Conservation (phyloP, 108 stramenopile species). For the Conticribra weissflogii region DNA sequence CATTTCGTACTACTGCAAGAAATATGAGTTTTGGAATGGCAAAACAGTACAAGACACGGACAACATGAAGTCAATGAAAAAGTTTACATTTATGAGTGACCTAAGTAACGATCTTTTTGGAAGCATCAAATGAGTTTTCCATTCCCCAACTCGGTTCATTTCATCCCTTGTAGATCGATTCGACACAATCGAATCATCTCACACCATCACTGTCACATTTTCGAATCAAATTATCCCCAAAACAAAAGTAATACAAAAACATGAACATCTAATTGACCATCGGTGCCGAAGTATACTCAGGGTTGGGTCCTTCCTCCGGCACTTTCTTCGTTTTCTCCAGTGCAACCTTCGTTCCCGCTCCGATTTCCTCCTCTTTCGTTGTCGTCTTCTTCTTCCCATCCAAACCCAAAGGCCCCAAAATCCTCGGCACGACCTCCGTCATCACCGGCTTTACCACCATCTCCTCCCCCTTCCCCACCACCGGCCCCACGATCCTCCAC, state of each 20-base stretch:
- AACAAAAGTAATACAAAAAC: neutral
- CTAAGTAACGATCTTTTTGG: too few relatives aligned
- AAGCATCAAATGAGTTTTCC: too few relatives aligned
- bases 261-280: constrained; percentile 8
- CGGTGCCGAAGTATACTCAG: constrained; percentile 26
- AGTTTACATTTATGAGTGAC: too few relatives aligned
- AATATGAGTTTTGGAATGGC: too few relatives aligned
- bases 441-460: constrained; percentile 47
- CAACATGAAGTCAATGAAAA: too few relatives aligned
- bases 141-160: too few relatives aligned
- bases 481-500: constrained; percentile 50
- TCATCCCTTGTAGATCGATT: too few relatives aligned
- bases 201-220: too few relatives aligned
- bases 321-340: constrained; percentile 11
- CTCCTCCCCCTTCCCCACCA: constrained; percentile 62
- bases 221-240: neutral
- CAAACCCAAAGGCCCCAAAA: constrained; percentile 28
- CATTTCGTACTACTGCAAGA: too few relatives aligned
- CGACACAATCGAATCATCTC: too few relatives aligned
- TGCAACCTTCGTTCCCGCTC: too few relatives aligned
- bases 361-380: constrained; percentile 4
- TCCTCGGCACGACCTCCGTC: constrained; percentile 29
- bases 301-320: constrained; percentile 30
- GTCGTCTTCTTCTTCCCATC: constrained; percentile 1
- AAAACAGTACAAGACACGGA: too few relatives aligned